Evolutionary conservation across 441 rosid species (phyloP).

Genomic region (Theobroma grandiflorum): DNA sequence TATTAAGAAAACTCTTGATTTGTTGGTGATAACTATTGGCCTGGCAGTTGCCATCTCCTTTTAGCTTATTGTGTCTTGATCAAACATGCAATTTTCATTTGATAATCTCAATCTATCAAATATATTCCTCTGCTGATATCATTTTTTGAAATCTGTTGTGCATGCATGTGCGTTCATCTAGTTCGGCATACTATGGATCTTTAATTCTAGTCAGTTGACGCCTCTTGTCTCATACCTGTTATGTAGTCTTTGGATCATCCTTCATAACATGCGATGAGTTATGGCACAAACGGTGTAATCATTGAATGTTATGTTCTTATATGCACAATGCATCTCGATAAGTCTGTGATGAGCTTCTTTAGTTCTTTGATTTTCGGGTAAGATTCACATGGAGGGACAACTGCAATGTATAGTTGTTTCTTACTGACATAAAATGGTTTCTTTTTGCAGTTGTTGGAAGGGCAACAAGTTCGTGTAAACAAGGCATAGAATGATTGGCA

Average conservation of each 20-base stretch:
- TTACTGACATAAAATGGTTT: conserved; percentile 7
- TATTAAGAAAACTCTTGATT: neutral
- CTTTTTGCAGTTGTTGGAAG: conserved; percentile 75
- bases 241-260: neutral
- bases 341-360: neutral
- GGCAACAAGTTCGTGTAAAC: conserved; percentile 85
- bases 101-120: neutral
- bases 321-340: neutral
- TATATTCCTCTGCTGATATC: neutral
- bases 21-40: neutral
- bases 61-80: neutral
- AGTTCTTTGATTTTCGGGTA: neutral
- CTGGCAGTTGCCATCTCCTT: neutral
- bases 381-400: neutral
- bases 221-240: neutral
- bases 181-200: neutral
- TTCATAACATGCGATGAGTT: neutral
- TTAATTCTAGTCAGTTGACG: neutral
- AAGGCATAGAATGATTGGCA: conserved; percentile 56
- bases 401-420: neutral
- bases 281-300: neutral
- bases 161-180: neutral
- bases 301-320: neutral
- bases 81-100: neutral
- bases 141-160: neutral